Conservation (phyloP, 345 rosid species). For the Eucalyptus marginata region DNA sequence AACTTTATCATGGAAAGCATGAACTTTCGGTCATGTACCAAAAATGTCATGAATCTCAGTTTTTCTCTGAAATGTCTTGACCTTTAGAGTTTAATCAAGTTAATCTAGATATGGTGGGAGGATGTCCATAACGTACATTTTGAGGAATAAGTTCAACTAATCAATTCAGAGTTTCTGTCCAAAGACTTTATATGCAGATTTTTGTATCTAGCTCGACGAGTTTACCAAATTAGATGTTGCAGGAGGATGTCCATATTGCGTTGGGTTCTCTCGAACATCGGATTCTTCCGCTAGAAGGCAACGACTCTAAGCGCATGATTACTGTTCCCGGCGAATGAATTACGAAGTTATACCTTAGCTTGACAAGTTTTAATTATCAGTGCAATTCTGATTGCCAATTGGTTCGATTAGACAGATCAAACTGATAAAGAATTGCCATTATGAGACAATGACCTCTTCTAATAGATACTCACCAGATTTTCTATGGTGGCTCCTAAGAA, state of each 20-base stretch:
- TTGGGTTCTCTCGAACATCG: not conserved
- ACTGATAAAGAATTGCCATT: not conserved
- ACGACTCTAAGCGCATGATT: not conserved
- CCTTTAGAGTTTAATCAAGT: not conserved
- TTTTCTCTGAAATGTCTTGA: not conserved
- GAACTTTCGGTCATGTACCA: not conserved
- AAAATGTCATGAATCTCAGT: not conserved
- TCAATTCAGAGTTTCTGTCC: not conserved
- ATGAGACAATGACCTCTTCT: not conserved
- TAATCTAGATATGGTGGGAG: not conserved
- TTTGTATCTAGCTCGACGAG: not conserved
- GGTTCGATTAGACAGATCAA: not conserved
- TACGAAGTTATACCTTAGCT: not conserved
- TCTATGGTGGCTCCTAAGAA: not conserved
- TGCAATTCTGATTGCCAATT: not conserved
- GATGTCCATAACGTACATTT: not conserved
- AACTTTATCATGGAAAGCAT: not conserved
- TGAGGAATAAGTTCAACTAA: not conserved
- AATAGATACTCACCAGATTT: not conserved
- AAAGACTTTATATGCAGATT: not conserved
- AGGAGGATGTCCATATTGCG: not conserved
- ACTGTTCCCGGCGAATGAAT: not conserved
- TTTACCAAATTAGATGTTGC: not conserved
- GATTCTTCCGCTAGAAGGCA: not conserved
- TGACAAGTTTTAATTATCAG: not conserved